phyloP scores from a whole-genome alignment of 1,284 basidiomycete species.

The Mycena sp. region DNA sequence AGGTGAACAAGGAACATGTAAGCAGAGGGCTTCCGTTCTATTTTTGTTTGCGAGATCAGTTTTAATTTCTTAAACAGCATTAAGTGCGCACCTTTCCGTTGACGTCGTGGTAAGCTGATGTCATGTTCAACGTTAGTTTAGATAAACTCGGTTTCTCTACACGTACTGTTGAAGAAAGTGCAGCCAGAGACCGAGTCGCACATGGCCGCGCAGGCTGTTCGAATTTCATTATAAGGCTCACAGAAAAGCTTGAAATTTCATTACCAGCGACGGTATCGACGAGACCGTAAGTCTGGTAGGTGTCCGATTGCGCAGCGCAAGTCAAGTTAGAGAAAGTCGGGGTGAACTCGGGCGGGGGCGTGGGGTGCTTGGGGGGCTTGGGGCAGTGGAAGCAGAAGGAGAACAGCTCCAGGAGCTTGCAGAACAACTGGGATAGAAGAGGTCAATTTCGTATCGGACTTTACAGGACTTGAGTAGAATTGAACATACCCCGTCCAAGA shows the following conservation, averaged over 20 bases:
- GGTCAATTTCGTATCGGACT: neutral
- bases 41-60: neutral
- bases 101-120: conserved; percentile 53
- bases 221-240: neutral
- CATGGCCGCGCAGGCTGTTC: conserved; percentile 53
- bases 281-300: conserved; percentile 54
- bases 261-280: conserved; percentile 53
- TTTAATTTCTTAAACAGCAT: neutral
- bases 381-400: conserved; percentile 49
- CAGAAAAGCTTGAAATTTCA: conserved; percentile 13
- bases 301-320: conserved; percentile 52
- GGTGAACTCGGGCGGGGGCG: conserved; percentile 41
- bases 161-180: conserved; percentile 54
- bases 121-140: neutral
- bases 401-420: conserved; percentile 45
- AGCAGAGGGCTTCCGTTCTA: conserved; percentile 32
- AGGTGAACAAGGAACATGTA: conserved; percentile 33
- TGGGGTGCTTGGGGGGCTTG: conserved; percentile 28
- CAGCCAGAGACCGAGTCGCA: conserved; percentile 51
- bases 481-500: conserved; percentile 38
- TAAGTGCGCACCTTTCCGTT: conserved; percentile 45
- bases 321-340: conserved; percentile 50
- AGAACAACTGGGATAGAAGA: conserved; percentile 43
- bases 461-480: neutral
- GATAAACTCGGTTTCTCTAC: neutral